Base-by-base conservation (phyloP, 306 rosid species). In the Cajanus cajan region DNA sequence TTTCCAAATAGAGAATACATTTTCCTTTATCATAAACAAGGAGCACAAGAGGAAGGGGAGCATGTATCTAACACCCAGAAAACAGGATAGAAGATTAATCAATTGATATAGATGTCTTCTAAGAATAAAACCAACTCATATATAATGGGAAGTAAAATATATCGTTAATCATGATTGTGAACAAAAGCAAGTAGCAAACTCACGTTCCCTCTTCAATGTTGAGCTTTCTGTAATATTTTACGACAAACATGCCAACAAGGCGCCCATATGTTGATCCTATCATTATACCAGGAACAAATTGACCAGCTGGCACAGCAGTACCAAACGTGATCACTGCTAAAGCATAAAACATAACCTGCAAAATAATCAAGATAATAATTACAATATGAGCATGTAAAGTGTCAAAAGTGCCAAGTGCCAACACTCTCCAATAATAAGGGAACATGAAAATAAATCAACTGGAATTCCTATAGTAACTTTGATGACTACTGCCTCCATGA, bases 121-220 rank as follows among this genome's bases (percentile, higher is more conserved):
- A 65, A 19, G 5, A 39, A 66, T 39, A 40, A 66, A 65, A 66
- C n/a, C 39, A 78, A 65, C 15, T 37, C 52, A 71, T 11, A 22
- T 39, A 41, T 33, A 74, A 64, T 37, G 62, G 54, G 58, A 61
- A 48, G 43, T 45, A 65, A 52, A 70, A 39, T 8, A 34, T 47
- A 44, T 84, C 6, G 58, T 70, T 62, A 63, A 74, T 14, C 61
- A 67, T 14, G 39, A 78, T 34, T 68, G 74, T 64, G 54, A 52
- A 68, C 40, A 78, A 70, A 74, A 57, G 74, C 14, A 82, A 80
- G 43, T 11, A 43, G 54, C 13, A 83, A 28, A 89, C 97, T 92
- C 83, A 94, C 95, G 98, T 95, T 83, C 98, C 98, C 90, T 95
- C 97, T 90, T 95, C 98, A 75, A 92, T 92, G 86, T 86, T 91